Percentiles rank a stretch among this genome's conserved stretches.
These are phyloP conservation scores for Botryotinia calthae DNA, from an alignment of 2,329 filamentous ascomycete genomes.

Conservation along the genomic window DNA sequence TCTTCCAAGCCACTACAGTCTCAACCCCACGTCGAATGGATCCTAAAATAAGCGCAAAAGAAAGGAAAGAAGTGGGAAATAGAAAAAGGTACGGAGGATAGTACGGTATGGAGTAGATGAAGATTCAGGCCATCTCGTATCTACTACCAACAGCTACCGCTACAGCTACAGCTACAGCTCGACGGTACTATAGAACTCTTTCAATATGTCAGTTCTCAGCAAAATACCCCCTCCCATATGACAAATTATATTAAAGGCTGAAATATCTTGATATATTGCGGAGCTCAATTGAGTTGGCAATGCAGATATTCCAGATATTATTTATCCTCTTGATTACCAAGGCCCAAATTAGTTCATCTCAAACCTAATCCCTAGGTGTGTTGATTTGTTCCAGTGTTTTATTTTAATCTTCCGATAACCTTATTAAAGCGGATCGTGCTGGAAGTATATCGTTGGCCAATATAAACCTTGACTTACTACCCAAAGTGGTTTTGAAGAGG, in stretches of 20 bases:
- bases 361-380: neutral
- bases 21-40: neutral
- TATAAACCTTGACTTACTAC: neutral
- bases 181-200: neutral
- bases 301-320: conserved; percentile 8
- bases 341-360: conserved; percentile 4
- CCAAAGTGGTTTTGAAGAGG: neutral
- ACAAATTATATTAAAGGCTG: neutral
- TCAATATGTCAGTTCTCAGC: neutral
- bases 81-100: neutral
- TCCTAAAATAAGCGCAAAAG: neutral
- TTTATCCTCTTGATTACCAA: neutral
- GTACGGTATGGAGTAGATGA: neutral
- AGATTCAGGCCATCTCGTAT: neutral
- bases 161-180: neutral
- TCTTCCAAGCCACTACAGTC: conserved; percentile 7
- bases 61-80: neutral
- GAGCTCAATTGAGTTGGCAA: conserved; percentile 17
- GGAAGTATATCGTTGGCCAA: neutral
- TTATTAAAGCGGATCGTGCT: neutral
- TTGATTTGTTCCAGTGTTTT: neutral
- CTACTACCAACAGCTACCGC: neutral
- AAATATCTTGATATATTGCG: neutral
- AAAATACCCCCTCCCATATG: neutral
- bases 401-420: conserved; percentile 6